These are phyloP conservation scores for Brassica nigra DNA, from an alignment of 345 rosid genomes.

Conservation along the genomic window DNA sequence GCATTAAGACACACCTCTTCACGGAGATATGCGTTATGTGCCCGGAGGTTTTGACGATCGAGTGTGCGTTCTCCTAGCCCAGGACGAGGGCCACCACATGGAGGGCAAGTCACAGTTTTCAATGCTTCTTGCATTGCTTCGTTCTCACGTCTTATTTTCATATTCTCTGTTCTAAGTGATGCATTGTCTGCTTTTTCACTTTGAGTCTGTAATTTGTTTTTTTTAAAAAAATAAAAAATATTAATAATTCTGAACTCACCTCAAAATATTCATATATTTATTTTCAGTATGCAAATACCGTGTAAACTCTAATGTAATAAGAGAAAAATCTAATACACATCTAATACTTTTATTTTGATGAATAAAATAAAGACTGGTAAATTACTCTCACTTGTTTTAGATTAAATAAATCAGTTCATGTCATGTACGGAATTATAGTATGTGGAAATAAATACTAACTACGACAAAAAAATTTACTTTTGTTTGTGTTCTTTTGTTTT, in stretches of 20 bases:
- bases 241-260: not conserved
- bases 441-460: not conserved
- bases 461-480: constrained; percentile 47
- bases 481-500: constrained; percentile 71
- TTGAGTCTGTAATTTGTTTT: constrained; percentile 48
- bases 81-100: constrained; percentile 70
- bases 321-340: too few species aligned
- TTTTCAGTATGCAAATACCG: not conserved
- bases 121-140: constrained; percentile 54
- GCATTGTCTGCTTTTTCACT: constrained; percentile 56
- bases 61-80: constrained; percentile 48
- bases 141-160: constrained; percentile 56
- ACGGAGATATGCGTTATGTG: constrained; percentile 50
- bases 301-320: not conserved
- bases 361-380: not conserved
- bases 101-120: constrained; percentile 57
- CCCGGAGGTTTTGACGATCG: constrained; percentile 43
- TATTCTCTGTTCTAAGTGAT: constrained; percentile 57
- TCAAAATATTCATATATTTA: not conserved
- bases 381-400: not conserved
- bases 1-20: constrained; percentile 46
- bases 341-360: not conserved
- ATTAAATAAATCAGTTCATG: not conserved
- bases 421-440: not conserved
- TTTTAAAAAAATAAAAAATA: not conserved